Percentiles rank a stretch among this genome's conserved stretches.
phyloP scores from a whole-genome alignment of 108 stramenopile species.

The Schizochytrium sp. region DNA sequence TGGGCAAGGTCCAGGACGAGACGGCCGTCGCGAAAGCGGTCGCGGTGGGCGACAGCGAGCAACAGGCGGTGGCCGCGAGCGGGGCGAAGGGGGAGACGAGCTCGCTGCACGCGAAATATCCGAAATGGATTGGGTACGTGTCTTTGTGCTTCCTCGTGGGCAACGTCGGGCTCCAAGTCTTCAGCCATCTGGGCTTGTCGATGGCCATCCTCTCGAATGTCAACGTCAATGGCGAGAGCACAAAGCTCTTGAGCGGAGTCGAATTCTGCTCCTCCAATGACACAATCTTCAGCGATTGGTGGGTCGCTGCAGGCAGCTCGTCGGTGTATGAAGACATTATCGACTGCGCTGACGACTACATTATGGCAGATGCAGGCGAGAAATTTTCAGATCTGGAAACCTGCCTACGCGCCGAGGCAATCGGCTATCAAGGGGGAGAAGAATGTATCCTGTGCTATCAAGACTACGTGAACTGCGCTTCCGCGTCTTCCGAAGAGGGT shows the following conservation, averaged over 20 bases:
- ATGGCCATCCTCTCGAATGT: neutral
- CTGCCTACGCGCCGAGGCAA: neutral
- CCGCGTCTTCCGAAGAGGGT: neutral
- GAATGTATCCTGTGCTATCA: neutral
- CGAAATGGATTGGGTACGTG: neutral
- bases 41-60: no score
- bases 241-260: neutral
- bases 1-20: no score
- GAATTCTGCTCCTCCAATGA: neutral
- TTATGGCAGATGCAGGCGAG: neutral
- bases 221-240: neutral
- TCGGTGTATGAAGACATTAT: neutral
- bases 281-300: neutral
- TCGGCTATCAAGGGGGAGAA: neutral
- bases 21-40: no score
- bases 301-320: neutral
- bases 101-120: neutral
- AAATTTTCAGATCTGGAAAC: neutral
- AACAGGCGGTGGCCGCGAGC: no score
- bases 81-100: neutral
- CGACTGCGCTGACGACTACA: neutral
- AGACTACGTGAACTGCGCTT: neutral
- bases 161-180: neutral
- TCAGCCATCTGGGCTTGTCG: neutral
- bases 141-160: neutral